These are phyloP conservation scores for Aspergillus sergii DNA, from an alignment of 2,329 filamentous ascomycete genomes.

Conservation along the genomic window DNA sequence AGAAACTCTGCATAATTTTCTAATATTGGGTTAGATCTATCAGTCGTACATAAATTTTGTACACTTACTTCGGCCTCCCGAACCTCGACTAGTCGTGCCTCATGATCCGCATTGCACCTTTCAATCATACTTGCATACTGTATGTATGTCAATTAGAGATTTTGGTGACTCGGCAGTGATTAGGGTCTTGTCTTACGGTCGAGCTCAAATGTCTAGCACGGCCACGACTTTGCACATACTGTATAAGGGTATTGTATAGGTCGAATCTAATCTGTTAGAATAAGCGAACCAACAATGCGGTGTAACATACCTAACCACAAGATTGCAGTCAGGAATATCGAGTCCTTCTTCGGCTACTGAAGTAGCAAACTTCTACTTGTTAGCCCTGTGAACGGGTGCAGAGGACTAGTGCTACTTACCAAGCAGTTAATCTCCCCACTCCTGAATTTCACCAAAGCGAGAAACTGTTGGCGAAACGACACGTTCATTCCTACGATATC, in stretches of 20 bases:
- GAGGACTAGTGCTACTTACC: conserved; percentile 25
- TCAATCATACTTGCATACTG: conserved; percentile 83
- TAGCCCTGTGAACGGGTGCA: not conserved
- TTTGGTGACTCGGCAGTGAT: not conserved
- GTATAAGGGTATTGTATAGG: conserved; percentile 84
- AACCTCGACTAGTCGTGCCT: conserved; percentile 60
- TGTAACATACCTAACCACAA: conserved; percentile 54
- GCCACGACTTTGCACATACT: conserved; percentile 91
- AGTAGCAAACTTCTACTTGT: conserved; percentile 56
- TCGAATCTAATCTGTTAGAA: conserved; percentile 66
- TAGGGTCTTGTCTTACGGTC: conserved; percentile 42
- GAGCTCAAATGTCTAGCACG: conserved; percentile 78
- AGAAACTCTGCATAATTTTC: conserved; percentile 71
- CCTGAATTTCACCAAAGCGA: conserved; percentile 68
- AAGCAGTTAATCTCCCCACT: conserved; percentile 62
- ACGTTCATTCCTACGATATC: conserved; percentile 61
- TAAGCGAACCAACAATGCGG: not conserved
- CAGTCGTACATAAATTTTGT: not conserved
- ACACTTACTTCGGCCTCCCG: conserved; percentile 47
- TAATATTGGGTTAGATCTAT: conserved; percentile 26
- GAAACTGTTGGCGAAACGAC: conserved; percentile 73
- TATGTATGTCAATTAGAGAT: conserved; percentile 8
- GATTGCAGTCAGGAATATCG: conserved; percentile 67
- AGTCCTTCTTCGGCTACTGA: conserved; percentile 68
- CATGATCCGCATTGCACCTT: conserved; percentile 64